Percentiles rank a stretch among this genome's conserved stretches.
Conservation (phyloP, 495 filamentous ascomycete species). For the Tuber borchii region DNA sequence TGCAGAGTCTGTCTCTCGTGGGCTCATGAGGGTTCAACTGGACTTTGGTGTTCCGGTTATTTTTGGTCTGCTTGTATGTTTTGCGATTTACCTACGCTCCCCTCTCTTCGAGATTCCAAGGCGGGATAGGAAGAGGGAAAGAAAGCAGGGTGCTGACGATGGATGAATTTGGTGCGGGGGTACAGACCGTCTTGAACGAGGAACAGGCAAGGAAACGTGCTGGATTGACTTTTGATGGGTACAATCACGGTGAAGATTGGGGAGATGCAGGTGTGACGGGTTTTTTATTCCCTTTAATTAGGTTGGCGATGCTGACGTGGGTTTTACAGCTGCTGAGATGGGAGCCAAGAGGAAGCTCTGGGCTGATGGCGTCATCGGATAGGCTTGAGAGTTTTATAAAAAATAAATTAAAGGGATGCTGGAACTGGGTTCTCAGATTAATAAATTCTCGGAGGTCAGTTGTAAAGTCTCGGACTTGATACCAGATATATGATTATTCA, state of each 20-base stretch:
- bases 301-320: conserved; percentile 43
- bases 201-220: conserved; percentile 81
- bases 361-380: conserved; percentile 56
- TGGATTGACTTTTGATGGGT: conserved; percentile 59
- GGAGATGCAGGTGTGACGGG: conserved; percentile 52
- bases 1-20: conserved; percentile 78
- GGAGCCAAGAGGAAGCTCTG: conserved; percentile 62
- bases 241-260: conserved; percentile 88
- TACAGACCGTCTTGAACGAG: conserved; percentile 69
- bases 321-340: conserved; percentile 60
- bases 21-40: conserved; percentile 87
- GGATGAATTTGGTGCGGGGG: neutral
- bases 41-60: conserved; percentile 82
- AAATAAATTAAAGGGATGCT: neutral
- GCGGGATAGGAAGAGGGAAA: neutral
- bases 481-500: neutral
- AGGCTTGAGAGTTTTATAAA: conserved; percentile 9
- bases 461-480: neutral
- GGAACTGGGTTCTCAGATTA: neutral
- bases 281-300: conserved; percentile 41
- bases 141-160: conserved; percentile 5
- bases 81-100: neutral
- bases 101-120: neutral
- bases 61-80: conserved; percentile 65
- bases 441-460: neutral